Percentiles rank a stretch among this genome's conserved stretches.
Conservation (phyloP, 2,329 filamentous ascomycete genomes). For the Fusarium nelsonii region DNA sequence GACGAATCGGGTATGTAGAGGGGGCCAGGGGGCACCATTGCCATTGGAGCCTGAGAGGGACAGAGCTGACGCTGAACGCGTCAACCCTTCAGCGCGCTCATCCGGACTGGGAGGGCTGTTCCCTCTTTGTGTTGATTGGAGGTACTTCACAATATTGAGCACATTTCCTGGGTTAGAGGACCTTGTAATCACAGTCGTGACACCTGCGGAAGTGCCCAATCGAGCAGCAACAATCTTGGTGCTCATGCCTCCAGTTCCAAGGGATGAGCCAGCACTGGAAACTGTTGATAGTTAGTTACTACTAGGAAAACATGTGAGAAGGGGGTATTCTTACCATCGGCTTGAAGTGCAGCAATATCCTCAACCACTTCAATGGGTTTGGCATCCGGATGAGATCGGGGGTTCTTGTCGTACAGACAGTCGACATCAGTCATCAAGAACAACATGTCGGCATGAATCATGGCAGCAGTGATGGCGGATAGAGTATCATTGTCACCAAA, state of each 20-base stretch:
- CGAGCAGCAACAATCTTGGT: conserved; percentile 96
- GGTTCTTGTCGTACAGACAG: conserved; percentile 96
- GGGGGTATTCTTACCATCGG: conserved; percentile 73
- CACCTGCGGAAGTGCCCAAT: conserved; percentile 91
- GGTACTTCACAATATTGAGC: conserved; percentile 82
- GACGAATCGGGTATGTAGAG: conserved; percentile 92
- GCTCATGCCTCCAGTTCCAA: conserved; percentile 96
- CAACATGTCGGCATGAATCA: conserved; percentile 96
- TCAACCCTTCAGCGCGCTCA: conserved; percentile 53
- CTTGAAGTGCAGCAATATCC: conserved; percentile 84
- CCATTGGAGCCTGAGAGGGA: conserved; percentile 47
- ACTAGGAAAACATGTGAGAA: not conserved
- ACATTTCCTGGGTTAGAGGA: conserved; percentile 96
- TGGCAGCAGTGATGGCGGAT: conserved; percentile 94
- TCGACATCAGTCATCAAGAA: conserved; percentile 99
- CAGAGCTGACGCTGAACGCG: conserved; percentile 59
- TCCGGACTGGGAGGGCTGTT: conserved; percentile 40
- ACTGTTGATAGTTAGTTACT: conserved; percentile 62
- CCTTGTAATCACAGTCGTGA: conserved; percentile 94
- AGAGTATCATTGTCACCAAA: conserved; percentile 99
- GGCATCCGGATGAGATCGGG: conserved; percentile 85
- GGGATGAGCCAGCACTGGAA: conserved; percentile 85
- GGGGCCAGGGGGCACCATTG: conserved; percentile 59
- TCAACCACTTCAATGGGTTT: conserved; percentile 92
- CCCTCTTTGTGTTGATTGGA: conserved; percentile 34